These are phyloP conservation scores for Hypoxylon rickii DNA, from an alignment of 495 filamentous ascomycete species.

Conservation along the genomic window DNA sequence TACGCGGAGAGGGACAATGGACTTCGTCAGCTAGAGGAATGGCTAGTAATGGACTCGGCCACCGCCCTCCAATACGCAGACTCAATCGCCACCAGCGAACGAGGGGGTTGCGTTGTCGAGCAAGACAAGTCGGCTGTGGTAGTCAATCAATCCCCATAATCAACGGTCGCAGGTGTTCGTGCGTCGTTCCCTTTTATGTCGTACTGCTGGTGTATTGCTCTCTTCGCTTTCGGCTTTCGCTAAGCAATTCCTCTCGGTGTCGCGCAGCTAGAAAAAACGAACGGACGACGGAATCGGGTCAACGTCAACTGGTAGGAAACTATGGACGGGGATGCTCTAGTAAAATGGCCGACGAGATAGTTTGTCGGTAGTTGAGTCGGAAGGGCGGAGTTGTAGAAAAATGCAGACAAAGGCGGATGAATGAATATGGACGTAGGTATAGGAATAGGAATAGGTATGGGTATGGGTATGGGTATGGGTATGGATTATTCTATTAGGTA, in stretches of 20 bases:
- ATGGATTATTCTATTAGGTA: constrained; percentile 25
- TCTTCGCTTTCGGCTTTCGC: constrained; percentile 23
- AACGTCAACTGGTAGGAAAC: constrained; percentile 8
- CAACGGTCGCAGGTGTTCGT: constrained; percentile 23
- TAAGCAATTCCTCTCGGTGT: constrained; percentile 17
- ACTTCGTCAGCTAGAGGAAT: constrained; percentile 22
- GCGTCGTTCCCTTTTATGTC: constrained; percentile 23
- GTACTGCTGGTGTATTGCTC: constrained; percentile 11
- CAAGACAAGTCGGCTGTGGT: constrained; percentile 20
- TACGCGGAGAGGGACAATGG: constrained; percentile 21
- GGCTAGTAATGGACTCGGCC: constrained; percentile 24
- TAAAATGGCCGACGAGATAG: not conserved
- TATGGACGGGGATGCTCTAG: not conserved
- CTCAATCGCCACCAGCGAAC: constrained; percentile 28
- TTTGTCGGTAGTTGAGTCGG: not conserved
- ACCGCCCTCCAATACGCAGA: constrained; percentile 10
- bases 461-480: no score
- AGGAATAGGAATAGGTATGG: no score
- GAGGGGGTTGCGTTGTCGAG: constrained; percentile 24
- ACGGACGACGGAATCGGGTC: constrained; percentile 19
- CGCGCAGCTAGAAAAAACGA: constrained; percentile 25
- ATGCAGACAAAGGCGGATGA: not conserved
- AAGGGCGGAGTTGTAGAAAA: not conserved
- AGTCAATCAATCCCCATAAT: constrained; percentile 31
- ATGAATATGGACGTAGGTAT: no score